A percentile compares a stretch with the other conserved stretches of the same genome.
Evolutionary conservation across 2,329 filamentous ascomycete genomes (phyloP).

Genomic region (Fonsecaea pedrosoi): DNA sequence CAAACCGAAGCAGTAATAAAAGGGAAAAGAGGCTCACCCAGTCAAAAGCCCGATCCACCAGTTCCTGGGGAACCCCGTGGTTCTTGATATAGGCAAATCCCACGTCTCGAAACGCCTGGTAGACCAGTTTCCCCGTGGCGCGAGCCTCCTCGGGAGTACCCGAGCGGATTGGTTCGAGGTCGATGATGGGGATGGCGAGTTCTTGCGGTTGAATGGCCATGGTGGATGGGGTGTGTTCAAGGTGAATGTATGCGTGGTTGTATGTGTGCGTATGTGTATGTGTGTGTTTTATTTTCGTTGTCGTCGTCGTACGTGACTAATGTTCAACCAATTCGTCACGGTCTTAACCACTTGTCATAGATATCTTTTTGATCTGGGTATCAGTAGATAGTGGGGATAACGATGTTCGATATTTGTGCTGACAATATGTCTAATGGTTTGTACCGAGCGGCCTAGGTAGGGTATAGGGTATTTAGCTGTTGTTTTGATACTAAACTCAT

Average conservation of each 20-base stretch:
- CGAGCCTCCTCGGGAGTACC: constrained; percentile 43
- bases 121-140: constrained; percentile 42
- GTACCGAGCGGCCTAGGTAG: too few relatives aligned
- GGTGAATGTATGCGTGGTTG: too few relatives aligned
- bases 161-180: constrained; percentile 47
- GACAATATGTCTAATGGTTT: too few relatives aligned
- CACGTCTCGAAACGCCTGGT: constrained; percentile 47
- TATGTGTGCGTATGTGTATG: too few relatives aligned
- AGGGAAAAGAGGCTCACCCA: constrained; percentile 27
- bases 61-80: constrained; percentile 45
- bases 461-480: background rate
- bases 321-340: background rate
- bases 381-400: too few relatives aligned
- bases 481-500: background rate
- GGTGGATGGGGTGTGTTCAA: background rate
- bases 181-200: constrained; percentile 48
- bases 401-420: too few relatives aligned
- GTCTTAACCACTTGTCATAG: background rate
- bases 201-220: constrained; percentile 30
- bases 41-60: constrained; percentile 34
- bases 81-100: constrained; percentile 54
- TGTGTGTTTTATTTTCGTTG: too few relatives aligned
- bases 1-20: too few relatives aligned
- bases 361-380: too few relatives aligned
- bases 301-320: too few relatives aligned